phyloP scores from a whole-genome alignment of 1,284 basidiomycete genomes.

The Filobasidium uniguttulatum region DNA sequence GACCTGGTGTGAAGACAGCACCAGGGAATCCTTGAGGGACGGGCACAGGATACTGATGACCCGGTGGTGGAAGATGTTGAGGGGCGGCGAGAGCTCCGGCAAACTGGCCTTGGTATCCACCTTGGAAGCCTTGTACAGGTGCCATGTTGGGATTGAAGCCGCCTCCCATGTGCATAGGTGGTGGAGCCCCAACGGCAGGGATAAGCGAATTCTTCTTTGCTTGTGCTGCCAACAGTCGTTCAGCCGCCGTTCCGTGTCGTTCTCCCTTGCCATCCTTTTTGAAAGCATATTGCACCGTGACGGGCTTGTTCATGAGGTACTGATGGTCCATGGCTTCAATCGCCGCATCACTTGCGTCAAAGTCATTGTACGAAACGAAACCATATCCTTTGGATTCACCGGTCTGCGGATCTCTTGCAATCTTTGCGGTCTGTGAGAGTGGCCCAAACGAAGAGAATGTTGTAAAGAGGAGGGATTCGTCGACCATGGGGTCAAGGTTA shows the following conservation, averaged over 20 bases:
- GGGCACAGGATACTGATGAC: slow-evolving; percentile 12
- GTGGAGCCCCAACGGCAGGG: slow-evolving; percentile 16
- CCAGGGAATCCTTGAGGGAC: slow-evolving; percentile 37
- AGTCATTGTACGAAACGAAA: slow-evolving; percentile 92
- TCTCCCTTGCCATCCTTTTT: slow-evolving; percentile 99
- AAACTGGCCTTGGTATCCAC: slow-evolving; percentile 49
- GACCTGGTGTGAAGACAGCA: slow-evolving; percentile 24
- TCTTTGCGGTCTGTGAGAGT: slow-evolving; percentile 90
- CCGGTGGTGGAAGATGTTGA: slow-evolving; percentile 43
- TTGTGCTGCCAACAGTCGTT: slow-evolving; percentile 79
- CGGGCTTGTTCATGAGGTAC: slow-evolving; percentile 94
- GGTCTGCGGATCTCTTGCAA: slow-evolving; percentile 71
- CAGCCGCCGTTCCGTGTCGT: slow-evolving; percentile 86
- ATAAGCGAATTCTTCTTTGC: slow-evolving; percentile 46
- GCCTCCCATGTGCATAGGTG: slow-evolving; percentile 4
- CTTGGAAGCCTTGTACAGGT: slow-evolving; percentile 41
- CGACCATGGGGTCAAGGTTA: slow-evolving; percentile 82
- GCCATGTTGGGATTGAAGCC: slow-evolving; percentile 10
- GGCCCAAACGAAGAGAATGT: slow-evolving; percentile 90
- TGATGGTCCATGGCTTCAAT: slow-evolving; percentile 94
- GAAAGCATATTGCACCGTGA: slow-evolving; percentile 92
- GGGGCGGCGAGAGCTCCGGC: slow-evolving; percentile 65
- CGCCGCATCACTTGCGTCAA: slow-evolving; percentile 91
- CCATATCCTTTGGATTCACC: slow-evolving; percentile 91
- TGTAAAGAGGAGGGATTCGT: slow-evolving; percentile 82